Base-by-base conservation (phyloP, 495 filamentous ascomycete species). In the Aspergillus nanangensis region DNA sequence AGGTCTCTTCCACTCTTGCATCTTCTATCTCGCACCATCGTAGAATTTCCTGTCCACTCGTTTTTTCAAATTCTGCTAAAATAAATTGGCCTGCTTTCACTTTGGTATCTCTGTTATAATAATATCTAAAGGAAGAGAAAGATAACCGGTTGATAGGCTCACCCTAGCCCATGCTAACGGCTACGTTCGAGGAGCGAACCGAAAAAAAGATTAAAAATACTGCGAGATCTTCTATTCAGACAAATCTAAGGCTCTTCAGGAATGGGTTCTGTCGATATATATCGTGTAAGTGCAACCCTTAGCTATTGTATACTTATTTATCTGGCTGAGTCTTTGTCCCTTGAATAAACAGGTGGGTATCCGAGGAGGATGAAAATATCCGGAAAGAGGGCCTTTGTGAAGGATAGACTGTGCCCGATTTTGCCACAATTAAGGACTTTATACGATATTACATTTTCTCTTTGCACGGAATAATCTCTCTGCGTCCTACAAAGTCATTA, bases 351-450 rank as follows among this genome's bases (percentile, higher is more conserved):
- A 39, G 44, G 8, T 38, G 15, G 41, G 41, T 17, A 23, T 44
- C 41, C 31, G 29, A 29, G 25, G 25, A 29, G 25, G 25, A 29
- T 29, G 25, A 29, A 29, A 29, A 29, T 29, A 29, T 29, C 25
- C 37, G 38, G 41, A 33, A 48, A 9, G 17, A 48, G 19, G 45
- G 45, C 27, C 45, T 40, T 24, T 27, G 31, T 31, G 31, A 47
- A 35, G 45, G 45, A 48, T n/a, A 48, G 18, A 31, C 43, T n/a
- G 43, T 41, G 36, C 50, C 50, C n/a, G 31, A 52, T 34, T 44
- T 52, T 4, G 49, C 44, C 24, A 52, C 29, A 27, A 31, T 43
- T 32, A 52, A 52, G 38, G 50, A 48, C 24, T 52, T 52, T 48
- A 34, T 52, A 37, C 45, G 50, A 25, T 52, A 37, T 31, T 52